Conservation (phyloP, 2,329 filamentous ascomycete genomes). For the Didymella sp. region DNA sequence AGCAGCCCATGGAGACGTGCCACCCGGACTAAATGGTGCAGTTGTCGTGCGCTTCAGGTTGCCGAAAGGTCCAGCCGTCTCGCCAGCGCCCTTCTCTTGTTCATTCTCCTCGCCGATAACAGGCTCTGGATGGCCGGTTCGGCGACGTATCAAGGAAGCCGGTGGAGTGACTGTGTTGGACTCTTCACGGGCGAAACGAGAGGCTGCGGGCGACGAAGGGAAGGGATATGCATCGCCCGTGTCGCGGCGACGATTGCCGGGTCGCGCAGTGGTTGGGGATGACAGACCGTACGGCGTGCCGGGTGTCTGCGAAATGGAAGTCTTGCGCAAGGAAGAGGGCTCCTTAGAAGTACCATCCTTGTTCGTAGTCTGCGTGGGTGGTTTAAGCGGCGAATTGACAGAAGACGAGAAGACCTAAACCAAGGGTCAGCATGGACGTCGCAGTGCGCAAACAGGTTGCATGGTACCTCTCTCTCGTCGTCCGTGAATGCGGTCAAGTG, state of each 20-base stretch:
- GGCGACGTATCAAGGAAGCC: slow-evolving; percentile 65
- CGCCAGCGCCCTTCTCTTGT: slow-evolving; percentile 54
- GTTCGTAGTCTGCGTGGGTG: slow-evolving; percentile 70
- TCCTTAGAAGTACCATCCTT: slow-evolving; percentile 67
- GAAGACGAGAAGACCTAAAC: slow-evolving; percentile 78
- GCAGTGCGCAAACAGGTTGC: background rate
- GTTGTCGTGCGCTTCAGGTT: slow-evolving; percentile 64
- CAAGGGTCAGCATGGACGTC: slow-evolving; percentile 13
- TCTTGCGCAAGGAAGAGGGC: slow-evolving; percentile 74
- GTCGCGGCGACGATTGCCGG: slow-evolving; percentile 80
- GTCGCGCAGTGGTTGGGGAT: slow-evolving; percentile 76
- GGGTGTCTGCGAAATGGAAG: slow-evolving; percentile 77
- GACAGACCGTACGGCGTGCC: slow-evolving; percentile 70
- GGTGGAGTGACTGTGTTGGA: slow-evolving; percentile 66
- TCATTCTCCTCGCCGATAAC: slow-evolving; percentile 59
- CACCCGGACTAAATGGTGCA: slow-evolving; percentile 60
- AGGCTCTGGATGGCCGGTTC: slow-evolving; percentile 67
- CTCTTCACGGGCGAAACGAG: slow-evolving; percentile 70
- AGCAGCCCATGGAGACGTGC: slow-evolving; percentile 63
- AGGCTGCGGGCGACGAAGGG: slow-evolving; percentile 66
- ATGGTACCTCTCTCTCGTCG: slow-evolving; percentile 68
- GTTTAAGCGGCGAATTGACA: slow-evolving; percentile 93
- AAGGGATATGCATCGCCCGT: slow-evolving; percentile 74
- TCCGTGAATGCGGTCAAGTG: slow-evolving; percentile 75
- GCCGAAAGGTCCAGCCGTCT: slow-evolving; percentile 57